Base-by-base conservation (phyloP, 805 yeast genomes). In the Teunomyces cretensis region DNA sequence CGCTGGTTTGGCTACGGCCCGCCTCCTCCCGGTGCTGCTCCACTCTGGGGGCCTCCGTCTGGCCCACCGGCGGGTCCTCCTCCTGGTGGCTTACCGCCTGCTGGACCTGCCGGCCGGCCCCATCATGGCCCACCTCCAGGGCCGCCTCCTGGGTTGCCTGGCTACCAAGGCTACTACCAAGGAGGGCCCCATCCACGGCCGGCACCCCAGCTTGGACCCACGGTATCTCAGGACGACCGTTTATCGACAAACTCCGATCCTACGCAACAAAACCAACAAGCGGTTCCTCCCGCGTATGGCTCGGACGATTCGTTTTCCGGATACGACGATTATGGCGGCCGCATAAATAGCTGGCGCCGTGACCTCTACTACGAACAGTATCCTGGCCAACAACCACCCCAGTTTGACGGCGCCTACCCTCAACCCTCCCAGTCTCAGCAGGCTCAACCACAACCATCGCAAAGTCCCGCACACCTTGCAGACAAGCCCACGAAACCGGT, bases 1-100 rank as follows among this genome's bases (percentile, higher is more conserved):
- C 38, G 28, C 26, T 35, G 38, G 38, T 35, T 35, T 13, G 38
- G 38, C 11, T 24, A 35, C 16, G 15, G 14, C n/a, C n/a, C n/a
- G 6, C 22, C 19, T 13, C 38, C 38, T 2, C 28, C 24, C 5
- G 28, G 16, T 12, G 26, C 28, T 3, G 17, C 16, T n/a, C 38
- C 27, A 11, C 28, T 22, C 11, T 35, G 38, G 38, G 38, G 28
- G 12, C 38, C 38, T 6, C 38, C 38, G 12, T 13, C 38, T 3
- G 38, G 26, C 11, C 38, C 38, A n/a, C 38, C 38, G 4, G 26
- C 38, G 19, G 27, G 28, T 7, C 8, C 6, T 22, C 6, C 8
- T 22, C 26, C 26, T 22, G 26, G 8, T 6, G 26, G 26, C 26
- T 26, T 26, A 19, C 22, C 22, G 22, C 6, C 28, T 3, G 17